Evolutionary conservation across 768 basidiomycete species (phyloP), one percentile per base, ranked within the genome.

Genomic region (Trametes meyenii): DNA sequence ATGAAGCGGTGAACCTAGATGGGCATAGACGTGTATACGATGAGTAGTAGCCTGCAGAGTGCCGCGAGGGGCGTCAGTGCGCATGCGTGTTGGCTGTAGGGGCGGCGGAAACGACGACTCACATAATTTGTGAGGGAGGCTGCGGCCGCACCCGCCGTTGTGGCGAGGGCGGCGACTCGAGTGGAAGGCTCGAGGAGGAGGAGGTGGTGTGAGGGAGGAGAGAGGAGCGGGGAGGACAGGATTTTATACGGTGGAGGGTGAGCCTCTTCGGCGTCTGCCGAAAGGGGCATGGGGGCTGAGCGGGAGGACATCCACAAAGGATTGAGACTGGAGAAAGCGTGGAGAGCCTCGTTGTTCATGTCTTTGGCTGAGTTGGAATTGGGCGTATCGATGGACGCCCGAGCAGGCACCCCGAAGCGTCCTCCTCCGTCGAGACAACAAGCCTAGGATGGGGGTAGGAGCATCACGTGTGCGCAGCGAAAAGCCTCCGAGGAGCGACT

Each of bases 331-430:
- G 6, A 3, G 19, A 19, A 36, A 38, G 13, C 51, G 40, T 39
- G 51, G 3, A 40, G 19, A 21, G 21, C 12, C 21, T 19, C 48
- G 26, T 29, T 33, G 14, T 35, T 55, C 43, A 16, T 55, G 43
- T 45, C 13, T 43, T 55, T 13, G 43, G 54, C 54, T 45, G 43
- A 45, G 43, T 46, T 45, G 43, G 43, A 45, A 45, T 45, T 55
- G 54, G 54, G 54, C 54, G 54, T 21, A 55, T 55, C 43, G 54
- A 55, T 55, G 29, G 54, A 43, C 43, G 54, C 54, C 54, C 54
- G 43, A 36, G 43, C 42, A 35, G 42, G 43, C 13, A 35, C 43
- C 10, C 17, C 43, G 29, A 29, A 33, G 42, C 8, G 21, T 55
- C 43, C 16, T 46, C 11, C 26, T 55, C 8, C 24, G 43, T 8